Percentiles rank a stretch among this genome's conserved stretches.
Evolutionary conservation across 345 rosid species (phyloP).

Genomic region (Turritis glabra): DNA sequence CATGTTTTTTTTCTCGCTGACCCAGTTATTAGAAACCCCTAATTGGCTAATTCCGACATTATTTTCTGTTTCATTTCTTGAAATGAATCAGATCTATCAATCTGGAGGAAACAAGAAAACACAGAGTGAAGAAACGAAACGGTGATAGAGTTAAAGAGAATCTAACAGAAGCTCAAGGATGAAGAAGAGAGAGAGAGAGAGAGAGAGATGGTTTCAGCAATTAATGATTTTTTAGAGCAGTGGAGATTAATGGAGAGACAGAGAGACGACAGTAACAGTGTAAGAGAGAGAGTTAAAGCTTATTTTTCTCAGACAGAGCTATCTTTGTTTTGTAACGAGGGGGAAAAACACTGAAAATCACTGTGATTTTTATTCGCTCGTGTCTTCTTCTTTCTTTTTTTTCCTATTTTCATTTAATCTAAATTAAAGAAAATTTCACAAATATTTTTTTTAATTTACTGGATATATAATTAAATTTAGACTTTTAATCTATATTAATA

Average conservation of each 20-base stretch:
- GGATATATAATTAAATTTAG: not conserved
- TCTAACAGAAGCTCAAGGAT: not conserved
- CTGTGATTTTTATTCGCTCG: slow-evolving; percentile 4
- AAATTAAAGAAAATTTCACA: not conserved
- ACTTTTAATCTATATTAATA: too few relatives aligned
- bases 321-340: slow-evolving; percentile 24
- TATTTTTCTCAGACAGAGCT: slow-evolving; percentile 19
- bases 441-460: not conserved
- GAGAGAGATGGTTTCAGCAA: slow-evolving; percentile 13
- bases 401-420: not conserved
- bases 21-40: slow-evolving; percentile 17
- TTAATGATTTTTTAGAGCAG: not conserved
- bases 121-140: slow-evolving; percentile 7
- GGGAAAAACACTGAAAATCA: slow-evolving; percentile 5
- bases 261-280: slow-evolving; percentile 41
- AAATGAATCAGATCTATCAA: slow-evolving; percentile 33
- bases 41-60: slow-evolving; percentile 8
- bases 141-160: not conserved
- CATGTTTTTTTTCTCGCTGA: slow-evolving; percentile 35
- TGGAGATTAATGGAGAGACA: slow-evolving; percentile 36
- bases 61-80: slow-evolving; percentile 4
- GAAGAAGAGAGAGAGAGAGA: slow-evolving; percentile 4
- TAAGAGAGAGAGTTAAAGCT: not conserved
- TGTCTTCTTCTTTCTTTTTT: not conserved
- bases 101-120: not conserved